Evolutionary conservation across 257 asterid genomes (phyloP), one percentile per base, ranked within the genome.

Genomic region (Jacaranda copaia): DNA sequence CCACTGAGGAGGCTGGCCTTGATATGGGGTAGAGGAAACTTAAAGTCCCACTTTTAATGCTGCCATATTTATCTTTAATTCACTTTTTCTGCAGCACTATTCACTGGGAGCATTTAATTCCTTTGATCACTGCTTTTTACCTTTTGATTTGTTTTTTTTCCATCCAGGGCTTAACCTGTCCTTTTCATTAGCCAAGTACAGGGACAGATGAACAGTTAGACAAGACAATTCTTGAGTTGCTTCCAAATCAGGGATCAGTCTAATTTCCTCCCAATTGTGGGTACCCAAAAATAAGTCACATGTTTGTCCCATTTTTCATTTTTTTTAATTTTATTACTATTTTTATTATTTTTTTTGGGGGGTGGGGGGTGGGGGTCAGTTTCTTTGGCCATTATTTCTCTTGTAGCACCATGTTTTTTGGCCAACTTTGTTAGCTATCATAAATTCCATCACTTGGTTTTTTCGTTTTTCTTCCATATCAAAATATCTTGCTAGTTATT

Each of bases 101-200:
- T 42, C 46, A 42, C 46, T 42, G 32, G 32, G 32, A 25, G 79
- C 79, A 74, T 74, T 74, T 46, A 74, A 62, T 74, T 53, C 43
- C 56, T 75, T 53, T 52, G 73, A 75, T 49, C 42, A 49, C 56
- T 75, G 6, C 57, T 42, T 75, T 74, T 74, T 63, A 63, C 43
- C 53, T 8, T 39, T 74, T 77, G 61, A 75, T 20, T 71, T 25
- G 68, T 42, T 8, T 70, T 63, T 82, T 46, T 59, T 58, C 69
- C 65, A 53, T 58, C 56, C 42, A 56, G 59, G 72, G 77, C 60
- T 75, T 62, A 4, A 66, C 64, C 46, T 25, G 75, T 5, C 81
- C 69, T 42, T 84, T 74, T 70, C 80, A 70, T 60, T 4, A 61
- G 63, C 53, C 12, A 14, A 15, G 35, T 8, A 39, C 35, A 68